phyloP scores from a whole-genome alignment of 2,329 filamentous ascomycete species.

The Xylaria sp. region DNA sequence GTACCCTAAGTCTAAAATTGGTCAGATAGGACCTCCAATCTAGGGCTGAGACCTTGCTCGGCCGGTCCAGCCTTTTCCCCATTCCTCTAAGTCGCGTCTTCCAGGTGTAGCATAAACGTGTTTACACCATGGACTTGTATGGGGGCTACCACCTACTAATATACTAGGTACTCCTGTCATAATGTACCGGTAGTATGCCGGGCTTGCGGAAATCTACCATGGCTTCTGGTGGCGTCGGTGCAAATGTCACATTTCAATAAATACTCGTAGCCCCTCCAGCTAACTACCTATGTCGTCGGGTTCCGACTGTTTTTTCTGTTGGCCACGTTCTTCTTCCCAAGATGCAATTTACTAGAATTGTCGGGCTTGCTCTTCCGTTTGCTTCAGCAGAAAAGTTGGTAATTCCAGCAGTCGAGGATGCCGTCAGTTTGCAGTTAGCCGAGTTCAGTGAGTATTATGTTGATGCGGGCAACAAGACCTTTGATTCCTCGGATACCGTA shows the following conservation, averaged over 20 bases:
- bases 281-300: background rate
- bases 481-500: constrained; percentile 2
- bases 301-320: constrained; percentile 2
- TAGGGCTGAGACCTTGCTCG: constrained; percentile 23
- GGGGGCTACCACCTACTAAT: background rate
- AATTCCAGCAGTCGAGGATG: constrained; percentile 41
- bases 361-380: constrained; percentile 33
- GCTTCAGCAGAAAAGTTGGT: constrained; percentile 39
- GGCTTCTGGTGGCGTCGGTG: background rate
- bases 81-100: constrained; percentile 15
- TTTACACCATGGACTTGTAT: background rate
- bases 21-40: constrained; percentile 4
- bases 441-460: constrained; percentile 39
- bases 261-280: constrained; percentile 17
- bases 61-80: constrained; percentile 8
- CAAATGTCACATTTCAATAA: constrained; percentile 16
- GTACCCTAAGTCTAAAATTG: constrained; percentile 15
- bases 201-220: constrained; percentile 7
- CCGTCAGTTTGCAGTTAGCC: constrained; percentile 39
- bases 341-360: constrained; percentile 37
- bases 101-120: background rate
- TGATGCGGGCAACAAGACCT: constrained; percentile 26
- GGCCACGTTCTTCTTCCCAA: constrained; percentile 20
- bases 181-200: background rate
- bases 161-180: background rate